Conservation (phyloP, 2,329 filamentous ascomycete species). For the Colletotrichum sp. region DNA sequence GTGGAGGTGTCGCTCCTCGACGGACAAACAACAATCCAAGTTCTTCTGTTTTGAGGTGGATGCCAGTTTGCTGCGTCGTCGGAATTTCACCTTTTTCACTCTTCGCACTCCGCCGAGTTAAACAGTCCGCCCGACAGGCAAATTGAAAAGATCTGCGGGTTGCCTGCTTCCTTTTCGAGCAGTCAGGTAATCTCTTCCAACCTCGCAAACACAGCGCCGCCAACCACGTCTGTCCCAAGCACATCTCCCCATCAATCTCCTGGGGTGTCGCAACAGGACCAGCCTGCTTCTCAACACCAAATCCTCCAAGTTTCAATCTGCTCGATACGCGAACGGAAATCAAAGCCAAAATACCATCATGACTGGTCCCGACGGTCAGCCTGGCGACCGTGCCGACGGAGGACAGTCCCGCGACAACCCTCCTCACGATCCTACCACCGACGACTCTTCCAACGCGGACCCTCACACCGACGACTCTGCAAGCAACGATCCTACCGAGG, state of each 20-base stretch:
- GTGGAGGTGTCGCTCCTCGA: too few relatives aligned
- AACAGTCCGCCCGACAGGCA: background rate
- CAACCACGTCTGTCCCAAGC: background rate
- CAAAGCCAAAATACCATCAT: background rate
- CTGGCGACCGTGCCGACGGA: background rate
- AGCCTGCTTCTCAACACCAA: background rate
- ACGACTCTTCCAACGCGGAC: background rate
- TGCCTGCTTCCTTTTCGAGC: background rate
- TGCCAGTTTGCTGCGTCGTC: background rate
- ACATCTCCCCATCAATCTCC: background rate
- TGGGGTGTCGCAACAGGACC: background rate
- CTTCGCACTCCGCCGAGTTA: background rate
- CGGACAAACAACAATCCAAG: background rate
- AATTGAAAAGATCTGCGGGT: background rate
- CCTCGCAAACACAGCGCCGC: background rate
- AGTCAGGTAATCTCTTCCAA: background rate
- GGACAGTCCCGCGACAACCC: background rate
- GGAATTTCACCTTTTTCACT: background rate
- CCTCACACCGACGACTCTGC: background rate
- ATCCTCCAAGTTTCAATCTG: background rate
- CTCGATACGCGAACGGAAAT: background rate
- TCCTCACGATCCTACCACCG: background rate
- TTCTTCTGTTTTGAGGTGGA: background rate
- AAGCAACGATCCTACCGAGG: background rate
- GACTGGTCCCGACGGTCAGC: background rate